Base-by-base conservation (phyloP, 345 rosid genomes). In the Barbarea vulgaris region DNA sequence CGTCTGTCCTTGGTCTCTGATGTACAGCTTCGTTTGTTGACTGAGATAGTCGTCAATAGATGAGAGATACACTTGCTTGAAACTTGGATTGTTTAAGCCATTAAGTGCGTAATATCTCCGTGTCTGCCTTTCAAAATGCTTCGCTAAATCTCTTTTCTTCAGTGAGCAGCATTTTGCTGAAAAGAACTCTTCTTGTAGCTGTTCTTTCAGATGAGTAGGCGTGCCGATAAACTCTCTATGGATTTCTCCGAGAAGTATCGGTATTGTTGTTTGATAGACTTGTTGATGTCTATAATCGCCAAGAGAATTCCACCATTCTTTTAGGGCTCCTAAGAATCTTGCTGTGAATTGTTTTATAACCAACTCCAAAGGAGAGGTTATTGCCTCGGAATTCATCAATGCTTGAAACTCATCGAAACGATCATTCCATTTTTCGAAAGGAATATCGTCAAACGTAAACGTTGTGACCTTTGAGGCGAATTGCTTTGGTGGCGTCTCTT, bases 361-460 rank as follows among this genome's bases (percentile, higher is more conserved):
- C 0, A 19, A 2, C 0, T 21, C 2, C 4, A 2, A 1, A 12
- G 21, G 12, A 3, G 37, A 28, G 0, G 37, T 13, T 0, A 55
- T 7, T 0, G 11, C 34, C 7, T 54, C 36, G 0, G 33, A 53
- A 6, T 0, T 54, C 19, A 27, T 14, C 59, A 11, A 54, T 0
- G 36, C 34, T 3, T 53, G 18, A 7, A 53, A 53, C 1, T 53
- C 31, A 2, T 55, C 19, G 2, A 28, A 10, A 13, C 12, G 60
- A 8, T 4, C 11, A 3, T n/a, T 55, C 21, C 6, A 27, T 27
- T 27, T 28, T 1, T 28, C 37, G 1, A 7, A 15, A 1, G 22
- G 22, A 13, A 53, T 25, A 2, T 54, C 34, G 25, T 25, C 34
- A 2, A 19, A 7, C 0, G 31, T 24, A 1, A 53, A 53, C 0